Base-by-base conservation (phyloP, 2,329 filamentous ascomycete genomes). In the Aphanoascus verrucosus region DNA sequence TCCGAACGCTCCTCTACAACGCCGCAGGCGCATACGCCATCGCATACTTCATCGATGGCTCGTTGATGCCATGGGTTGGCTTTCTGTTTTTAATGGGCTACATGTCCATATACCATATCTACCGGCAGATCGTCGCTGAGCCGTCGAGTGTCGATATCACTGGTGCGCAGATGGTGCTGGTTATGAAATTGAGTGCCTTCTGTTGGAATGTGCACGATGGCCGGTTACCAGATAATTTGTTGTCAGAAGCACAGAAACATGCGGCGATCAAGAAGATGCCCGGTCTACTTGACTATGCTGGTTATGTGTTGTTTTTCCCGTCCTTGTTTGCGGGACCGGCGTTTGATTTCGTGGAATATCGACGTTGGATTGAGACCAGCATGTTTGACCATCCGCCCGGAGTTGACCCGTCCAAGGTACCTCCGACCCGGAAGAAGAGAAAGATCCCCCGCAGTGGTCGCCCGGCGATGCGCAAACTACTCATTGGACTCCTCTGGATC, bases 141-240 rank as follows among this genome's bases (percentile, higher is more conserved):
- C 80, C 86, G 0, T 76, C 79, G 38, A 70, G 73, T 1, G 77
- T 95, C 55, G 93, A 98, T 67, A 90, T 98, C 61, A 96, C 91
- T 0, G 90, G 79, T 56, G 89, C 91, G 1, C 93, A 98, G 69
- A 98, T 98, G 93, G 93, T 98, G 34, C 73, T 97, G 61, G 84
- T 97, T 58, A 98, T 98, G 88, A 98, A 98, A 70, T 81, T 98
- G 35, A 88, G 84, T 19, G 86, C 91, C 4, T 98, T 98, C 66
- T 94, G 88, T 73, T 98, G 93, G 93, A 97, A 97, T 66, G 84
- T 97, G 7, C 89, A 93, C 63, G 93, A 98, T 67, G 94, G 93
- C 17, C 82, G 84, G 55, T 77, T 94, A 17, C 83, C 88, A 2
- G 81, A 85, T 15, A 78, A 84, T 42, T 81, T 90, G 55, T 79